Percentiles rank a stretch among this genome's conserved stretches.
phyloP scores from a whole-genome alignment of 169 alveolate genomes.

The Plasmodium blacklocki region DNA sequence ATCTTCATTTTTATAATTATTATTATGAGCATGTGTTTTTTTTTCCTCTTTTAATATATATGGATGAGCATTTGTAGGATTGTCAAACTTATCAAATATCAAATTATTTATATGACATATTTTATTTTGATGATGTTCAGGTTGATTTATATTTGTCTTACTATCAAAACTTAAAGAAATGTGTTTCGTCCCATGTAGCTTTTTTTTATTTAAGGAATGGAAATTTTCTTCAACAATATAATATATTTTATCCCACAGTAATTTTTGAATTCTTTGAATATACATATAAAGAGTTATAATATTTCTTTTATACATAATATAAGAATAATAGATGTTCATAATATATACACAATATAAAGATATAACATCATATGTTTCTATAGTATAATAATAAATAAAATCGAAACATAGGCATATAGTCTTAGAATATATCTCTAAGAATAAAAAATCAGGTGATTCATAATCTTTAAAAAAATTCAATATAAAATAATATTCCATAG shows the following conservation, averaged over 20 bases:
- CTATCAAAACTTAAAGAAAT: neutral
- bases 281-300: conserved; percentile 22
- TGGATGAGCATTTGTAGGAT: neutral
- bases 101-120: no score
- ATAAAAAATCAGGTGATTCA: conserved; percentile 47
- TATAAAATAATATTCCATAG: conserved; percentile 79
- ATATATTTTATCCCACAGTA: conserved; percentile 37
- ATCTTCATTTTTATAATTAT: neutral
- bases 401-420: conserved; percentile 45
- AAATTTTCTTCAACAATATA: conserved; percentile 27
- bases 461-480: conserved; percentile 73
- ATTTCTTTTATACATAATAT: conserved; percentile 9
- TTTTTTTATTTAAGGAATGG: neutral
- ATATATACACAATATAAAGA: conserved; percentile 45
- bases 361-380: conserved; percentile 33
- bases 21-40: neutral
- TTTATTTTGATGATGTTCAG: neutral
- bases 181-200: neutral
- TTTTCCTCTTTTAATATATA: no score
- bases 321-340: conserved; percentile 24
- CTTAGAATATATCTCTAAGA: conserved; percentile 43
- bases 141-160: neutral
- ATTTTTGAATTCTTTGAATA: conserved; percentile 24
- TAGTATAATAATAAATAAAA: conserved; percentile 28
- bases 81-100: neutral